Conservation (phyloP, 1,284 basidiomycete species). For the Leccinum holopus region DNA sequence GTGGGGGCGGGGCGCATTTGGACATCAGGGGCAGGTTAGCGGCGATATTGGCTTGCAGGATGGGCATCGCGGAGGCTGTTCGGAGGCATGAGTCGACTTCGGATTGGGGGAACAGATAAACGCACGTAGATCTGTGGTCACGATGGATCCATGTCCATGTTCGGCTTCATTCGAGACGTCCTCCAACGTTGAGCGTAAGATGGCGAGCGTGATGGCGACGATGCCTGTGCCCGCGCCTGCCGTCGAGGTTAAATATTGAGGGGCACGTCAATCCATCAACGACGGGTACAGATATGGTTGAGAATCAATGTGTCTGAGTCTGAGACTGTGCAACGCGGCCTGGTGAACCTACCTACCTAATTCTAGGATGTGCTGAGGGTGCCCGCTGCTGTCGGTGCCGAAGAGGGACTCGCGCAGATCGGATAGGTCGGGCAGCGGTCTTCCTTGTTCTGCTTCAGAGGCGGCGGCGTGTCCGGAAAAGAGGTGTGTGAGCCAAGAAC, state of each 20-base stretch:
- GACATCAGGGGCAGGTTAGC: constrained; percentile 45
- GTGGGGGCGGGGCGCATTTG: constrained; percentile 26
- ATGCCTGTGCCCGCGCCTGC: constrained; percentile 82
- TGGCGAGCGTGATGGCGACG: constrained; percentile 65
- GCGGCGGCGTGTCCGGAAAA: neutral
- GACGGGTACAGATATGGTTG: neutral
- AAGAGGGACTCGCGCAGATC: constrained; percentile 40
- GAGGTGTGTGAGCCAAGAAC: no score
- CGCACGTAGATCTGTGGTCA: constrained; percentile 77
- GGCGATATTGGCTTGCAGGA: constrained; percentile 70
- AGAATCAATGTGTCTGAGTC: neutral
- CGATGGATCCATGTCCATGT: constrained; percentile 41
- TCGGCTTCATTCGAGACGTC: constrained; percentile 9
- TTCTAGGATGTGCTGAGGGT: constrained; percentile 52
- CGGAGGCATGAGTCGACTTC: neutral
- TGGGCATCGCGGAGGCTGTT: constrained; percentile 74
- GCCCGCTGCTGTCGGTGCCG: constrained; percentile 21
- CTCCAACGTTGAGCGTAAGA: constrained; percentile 42
- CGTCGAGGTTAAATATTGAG: neutral
- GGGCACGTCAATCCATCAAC: neutral
- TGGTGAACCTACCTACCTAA: constrained; percentile 49
- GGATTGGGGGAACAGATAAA: neutral
- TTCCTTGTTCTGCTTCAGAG: neutral
- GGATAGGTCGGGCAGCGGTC: constrained; percentile 16
- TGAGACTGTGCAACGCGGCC: neutral